phyloP scores from a whole-genome alignment of 306 rosid species.

The Sicyos edulis region DNA sequence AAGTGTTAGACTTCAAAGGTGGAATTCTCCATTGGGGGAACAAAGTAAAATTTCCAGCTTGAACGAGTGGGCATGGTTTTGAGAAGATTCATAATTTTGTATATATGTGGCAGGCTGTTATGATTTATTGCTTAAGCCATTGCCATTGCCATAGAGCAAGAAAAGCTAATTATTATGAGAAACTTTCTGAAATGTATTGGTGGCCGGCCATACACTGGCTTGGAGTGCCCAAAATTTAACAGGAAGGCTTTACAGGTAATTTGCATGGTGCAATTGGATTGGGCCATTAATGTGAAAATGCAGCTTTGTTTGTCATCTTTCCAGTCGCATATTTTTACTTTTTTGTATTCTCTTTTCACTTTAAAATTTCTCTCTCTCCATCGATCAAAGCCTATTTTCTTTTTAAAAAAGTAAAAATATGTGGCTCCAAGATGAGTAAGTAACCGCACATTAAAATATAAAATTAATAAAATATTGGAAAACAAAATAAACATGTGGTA shows the following conservation, averaged over 20 bases:
- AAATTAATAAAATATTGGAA: too few species aligned
- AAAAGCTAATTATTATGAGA: neutral
- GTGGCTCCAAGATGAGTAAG: too few species aligned
- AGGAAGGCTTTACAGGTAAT: neutral
- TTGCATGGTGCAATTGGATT: too few species aligned
- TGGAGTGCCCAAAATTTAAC: constrained; percentile 6
- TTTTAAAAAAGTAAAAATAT: too few species aligned
- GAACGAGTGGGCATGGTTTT: constrained; percentile 2
- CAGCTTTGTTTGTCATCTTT: too few species aligned
- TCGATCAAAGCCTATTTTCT: too few species aligned
- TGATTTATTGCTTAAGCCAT: neutral
- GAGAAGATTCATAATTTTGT: neutral
- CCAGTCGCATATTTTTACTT: too few species aligned
- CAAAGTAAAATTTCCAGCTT: neutral
- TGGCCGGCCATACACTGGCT: neutral
- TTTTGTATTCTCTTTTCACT: too few species aligned
- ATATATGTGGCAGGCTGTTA: neutral
- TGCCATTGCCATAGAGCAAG: neutral
- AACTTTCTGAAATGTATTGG: too few species aligned
- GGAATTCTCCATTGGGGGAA: constrained; percentile 15
- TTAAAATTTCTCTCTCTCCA: too few species aligned
- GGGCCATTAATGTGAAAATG: neutral
- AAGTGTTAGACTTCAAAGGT: constrained; percentile 9
- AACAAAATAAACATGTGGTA: too few species aligned
- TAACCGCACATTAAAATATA: too few species aligned